Evolutionary conservation across 1,139 yeast genomes (phyloP).

Genomic region (Candida tetrigidarum): DNA sequence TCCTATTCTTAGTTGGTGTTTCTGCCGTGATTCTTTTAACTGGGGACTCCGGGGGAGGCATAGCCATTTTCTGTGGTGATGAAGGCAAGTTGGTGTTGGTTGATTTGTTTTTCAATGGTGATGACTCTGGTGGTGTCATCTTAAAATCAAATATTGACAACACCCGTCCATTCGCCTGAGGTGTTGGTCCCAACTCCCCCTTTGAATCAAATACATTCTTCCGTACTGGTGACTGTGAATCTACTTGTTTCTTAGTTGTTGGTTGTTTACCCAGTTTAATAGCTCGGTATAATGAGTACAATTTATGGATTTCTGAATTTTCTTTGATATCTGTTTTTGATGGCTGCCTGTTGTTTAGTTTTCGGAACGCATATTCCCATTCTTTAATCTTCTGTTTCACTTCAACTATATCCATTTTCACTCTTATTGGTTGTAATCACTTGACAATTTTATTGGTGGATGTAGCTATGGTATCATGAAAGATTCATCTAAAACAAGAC

Average conservation of each 20-base stretch:
- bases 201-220: conserved; percentile 7
- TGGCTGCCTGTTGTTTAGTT: conserved; percentile 52
- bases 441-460: too few relatives aligned
- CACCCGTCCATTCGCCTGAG: conserved; percentile 72
- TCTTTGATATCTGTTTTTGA: conserved; percentile 55
- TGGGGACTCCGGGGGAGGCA: conserved; percentile 13
- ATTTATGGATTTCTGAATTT: conserved; percentile 41
- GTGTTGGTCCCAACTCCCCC: conserved; percentile 71
- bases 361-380: conserved; percentile 62
- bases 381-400: conserved; percentile 54
- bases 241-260: conserved; percentile 5
- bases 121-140: conserved; percentile 51
- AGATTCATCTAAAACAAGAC: too few relatives aligned
- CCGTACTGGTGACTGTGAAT: background rate
- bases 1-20: conserved; percentile 17
- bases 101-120: conserved; percentile 34
- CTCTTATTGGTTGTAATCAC: too few relatives aligned
- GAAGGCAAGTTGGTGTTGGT: background rate
- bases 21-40: conserved; percentile 6
- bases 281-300: conserved; percentile 31
- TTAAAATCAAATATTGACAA: conserved; percentile 64
- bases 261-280: conserved; percentile 14
- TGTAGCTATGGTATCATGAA: too few relatives aligned
- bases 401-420: conserved; percentile 15
- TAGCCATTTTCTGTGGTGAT: conserved; percentile 3